Evolutionary conservation across 2,329 filamentous ascomycete species (phyloP).

Genomic region (Rhynchosporium agropyri): DNA sequence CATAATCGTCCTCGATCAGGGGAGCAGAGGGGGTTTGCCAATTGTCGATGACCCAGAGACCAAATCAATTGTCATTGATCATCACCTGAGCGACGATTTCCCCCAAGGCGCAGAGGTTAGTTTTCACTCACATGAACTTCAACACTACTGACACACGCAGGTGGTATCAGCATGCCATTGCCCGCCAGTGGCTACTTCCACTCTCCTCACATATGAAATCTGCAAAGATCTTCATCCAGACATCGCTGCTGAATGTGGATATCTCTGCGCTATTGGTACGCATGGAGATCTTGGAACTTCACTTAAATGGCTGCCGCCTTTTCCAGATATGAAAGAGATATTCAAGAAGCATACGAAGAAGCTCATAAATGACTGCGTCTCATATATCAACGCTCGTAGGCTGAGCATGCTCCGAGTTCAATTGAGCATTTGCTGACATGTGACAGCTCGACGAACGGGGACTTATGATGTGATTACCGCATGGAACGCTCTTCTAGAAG

Average conservation of each 20-base stretch:
- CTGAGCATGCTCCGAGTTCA: background rate
- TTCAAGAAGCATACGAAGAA: slow-evolving; percentile 66
- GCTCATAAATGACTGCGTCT: slow-evolving; percentile 62
- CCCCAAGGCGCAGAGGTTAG: slow-evolving; percentile 47
- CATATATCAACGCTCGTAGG: slow-evolving; percentile 62
- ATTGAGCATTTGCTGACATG: background rate
- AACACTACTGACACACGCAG: slow-evolving; percentile 42
- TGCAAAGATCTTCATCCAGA: slow-evolving; percentile 58
- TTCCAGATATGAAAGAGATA: slow-evolving; percentile 64
- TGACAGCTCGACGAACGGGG: slow-evolving; percentile 56
- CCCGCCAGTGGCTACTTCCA: slow-evolving; percentile 66
- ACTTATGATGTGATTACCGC: slow-evolving; percentile 61
- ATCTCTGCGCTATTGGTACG: slow-evolving; percentile 66
- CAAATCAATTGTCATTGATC: slow-evolving; percentile 63
- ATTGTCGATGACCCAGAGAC: slow-evolving; percentile 52
- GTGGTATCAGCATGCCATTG: slow-evolving; percentile 65
- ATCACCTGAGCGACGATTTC: slow-evolving; percentile 62
- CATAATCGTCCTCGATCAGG: slow-evolving; percentile 68
- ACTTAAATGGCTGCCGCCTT: slow-evolving; percentile 66
- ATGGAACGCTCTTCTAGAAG: slow-evolving; percentile 59
- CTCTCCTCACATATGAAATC: slow-evolving; percentile 65
- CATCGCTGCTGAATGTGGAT: slow-evolving; percentile 55
- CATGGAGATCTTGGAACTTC: slow-evolving; percentile 67
- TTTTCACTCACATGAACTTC: background rate
- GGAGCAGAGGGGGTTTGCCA: slow-evolving; percentile 57